These are phyloP conservation scores for Kwoniella sp. DNA, from an alignment of 768 basidiomycete genomes.

Conservation along the genomic window DNA sequence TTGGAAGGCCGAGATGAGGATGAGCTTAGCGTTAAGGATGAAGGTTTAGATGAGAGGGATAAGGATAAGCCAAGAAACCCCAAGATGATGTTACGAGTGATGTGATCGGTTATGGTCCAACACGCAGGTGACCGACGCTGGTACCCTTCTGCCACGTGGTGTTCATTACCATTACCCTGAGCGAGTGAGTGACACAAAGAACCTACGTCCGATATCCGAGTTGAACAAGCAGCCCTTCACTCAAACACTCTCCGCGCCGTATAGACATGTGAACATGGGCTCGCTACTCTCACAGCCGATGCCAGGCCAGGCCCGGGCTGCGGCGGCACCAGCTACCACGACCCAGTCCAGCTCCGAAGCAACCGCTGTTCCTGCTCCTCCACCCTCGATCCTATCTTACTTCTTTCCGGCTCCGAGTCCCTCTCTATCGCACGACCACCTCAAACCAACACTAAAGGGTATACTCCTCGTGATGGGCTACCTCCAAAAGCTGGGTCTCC, in stretches of 20 bases:
- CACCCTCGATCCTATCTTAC: constrained; percentile 28
- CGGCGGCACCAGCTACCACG: neutral
- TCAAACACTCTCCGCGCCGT: no score
- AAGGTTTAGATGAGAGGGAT: neutral
- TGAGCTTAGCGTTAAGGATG: neutral
- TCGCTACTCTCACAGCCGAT: neutral
- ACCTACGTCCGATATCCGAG: no score
- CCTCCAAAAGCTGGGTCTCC: constrained; percentile 21
- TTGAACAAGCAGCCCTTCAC: no score
- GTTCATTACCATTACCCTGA: no score
- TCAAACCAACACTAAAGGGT: constrained; percentile 12
- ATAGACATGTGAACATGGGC: neutral
- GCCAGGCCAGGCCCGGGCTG: neutral
- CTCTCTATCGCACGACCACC: constrained; percentile 30
- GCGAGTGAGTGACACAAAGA: no score
- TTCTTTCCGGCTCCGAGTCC: constrained; percentile 26
- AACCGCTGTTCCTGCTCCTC: neutral
- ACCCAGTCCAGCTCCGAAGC: neutral
- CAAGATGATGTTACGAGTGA: neutral
- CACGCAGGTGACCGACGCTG: neutral
- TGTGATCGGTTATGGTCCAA: neutral
- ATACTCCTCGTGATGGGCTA: constrained; percentile 16
- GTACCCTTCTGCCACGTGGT: no score
- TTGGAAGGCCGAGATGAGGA: no score
- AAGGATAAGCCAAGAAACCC: neutral